Base-by-base conservation (phyloP, 495 filamentous ascomycete species). In the Aspergillus bridgeri region DNA sequence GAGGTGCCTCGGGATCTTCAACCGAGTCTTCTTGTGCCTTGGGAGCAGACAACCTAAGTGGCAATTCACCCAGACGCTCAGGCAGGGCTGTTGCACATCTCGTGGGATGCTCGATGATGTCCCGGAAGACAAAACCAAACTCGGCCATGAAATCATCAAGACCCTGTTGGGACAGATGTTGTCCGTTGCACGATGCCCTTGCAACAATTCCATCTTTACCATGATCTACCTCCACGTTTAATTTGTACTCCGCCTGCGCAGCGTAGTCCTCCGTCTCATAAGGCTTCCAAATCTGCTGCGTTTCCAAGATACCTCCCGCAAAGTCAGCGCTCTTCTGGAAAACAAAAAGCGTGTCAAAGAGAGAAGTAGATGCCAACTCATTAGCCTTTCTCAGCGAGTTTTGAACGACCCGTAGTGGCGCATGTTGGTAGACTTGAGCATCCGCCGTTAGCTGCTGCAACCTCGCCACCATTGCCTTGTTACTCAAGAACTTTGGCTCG, bases 311-410 rank as follows among this genome's bases (percentile, higher is more conserved):
- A 7, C 62, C 51, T 6, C 50, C 54, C 1, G 47, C 58, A 19
- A 47, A 66, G 51, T 18, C 42, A 9, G 60, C 53, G 65, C 69
- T 66, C 57, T 83, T 83, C 63, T 95, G 88, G 61, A 95, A 96
- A 0, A 92, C 87, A 64, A 97, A 96, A 5, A 98, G 75, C 0
- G 81, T 88, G 63, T 96, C 91, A 62, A 97, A 96, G 22, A 96
- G 66, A 49, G 58, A 59, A 21, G 54, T 57, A 3, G 69, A 67
- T 11, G 48, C 55, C 5, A 66, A 56, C 25, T 64, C 61, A 25
- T 67, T 64, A 24, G 62, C 60, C 5, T 65, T 65, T 43, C 74
- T 63, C 2, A 69, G 43, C 4, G 54, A 53, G 54, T 63, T 69
- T 43, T 69, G 66, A 0, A 69, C 56, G 19, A 42, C 43, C 21